A percentile compares a stretch with the other conserved stretches of the same genome.
phyloP scores from a whole-genome alignment of 225 moss, liverwort and hornwort genomes.

The Asterella californica region DNA sequence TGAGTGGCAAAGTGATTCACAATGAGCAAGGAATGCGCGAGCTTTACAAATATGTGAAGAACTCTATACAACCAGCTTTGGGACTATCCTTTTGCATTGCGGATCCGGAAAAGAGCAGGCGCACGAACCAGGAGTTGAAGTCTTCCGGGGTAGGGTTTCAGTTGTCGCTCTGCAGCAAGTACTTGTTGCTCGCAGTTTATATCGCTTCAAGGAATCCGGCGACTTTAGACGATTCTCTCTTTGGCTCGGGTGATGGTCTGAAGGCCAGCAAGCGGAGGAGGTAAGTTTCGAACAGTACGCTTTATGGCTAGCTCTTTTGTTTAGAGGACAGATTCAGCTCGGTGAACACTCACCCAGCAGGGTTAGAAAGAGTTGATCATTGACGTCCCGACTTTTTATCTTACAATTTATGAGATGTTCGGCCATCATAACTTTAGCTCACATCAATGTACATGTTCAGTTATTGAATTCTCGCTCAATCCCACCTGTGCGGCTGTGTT shows the following conservation, averaged over 20 bases:
- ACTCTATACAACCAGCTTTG: slow-evolving; percentile 69
- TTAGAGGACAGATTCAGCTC: no score
- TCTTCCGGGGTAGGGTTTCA: slow-evolving; percentile 52
- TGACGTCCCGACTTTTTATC: no score
- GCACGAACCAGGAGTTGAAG: background rate
- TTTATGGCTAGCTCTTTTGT: background rate
- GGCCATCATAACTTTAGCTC: no score
- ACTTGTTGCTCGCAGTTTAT: slow-evolving; percentile 77
- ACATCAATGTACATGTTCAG: no score
- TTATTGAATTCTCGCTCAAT: no score
- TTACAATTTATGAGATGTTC: no score
- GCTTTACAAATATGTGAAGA: slow-evolving; percentile 63
- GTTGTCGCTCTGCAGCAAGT: slow-evolving; percentile 81
- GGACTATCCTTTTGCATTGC: slow-evolving; percentile 64
- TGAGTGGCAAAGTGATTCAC: slow-evolving; percentile 51
- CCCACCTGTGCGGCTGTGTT: no score
- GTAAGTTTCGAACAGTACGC: background rate
- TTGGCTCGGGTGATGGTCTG: slow-evolving; percentile 63
- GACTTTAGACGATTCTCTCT: slow-evolving; percentile 76
- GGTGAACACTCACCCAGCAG: no score
- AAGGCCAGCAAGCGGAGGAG: slow-evolving; percentile 53
- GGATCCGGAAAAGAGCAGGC: slow-evolving; percentile 12
- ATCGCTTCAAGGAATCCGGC: slow-evolving; percentile 92
- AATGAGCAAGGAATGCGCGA: slow-evolving; percentile 77
- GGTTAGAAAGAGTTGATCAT: no score